Base-by-base conservation (phyloP, 768 basidiomycete genomes). In the Xerocomellus amylosporus region DNA sequence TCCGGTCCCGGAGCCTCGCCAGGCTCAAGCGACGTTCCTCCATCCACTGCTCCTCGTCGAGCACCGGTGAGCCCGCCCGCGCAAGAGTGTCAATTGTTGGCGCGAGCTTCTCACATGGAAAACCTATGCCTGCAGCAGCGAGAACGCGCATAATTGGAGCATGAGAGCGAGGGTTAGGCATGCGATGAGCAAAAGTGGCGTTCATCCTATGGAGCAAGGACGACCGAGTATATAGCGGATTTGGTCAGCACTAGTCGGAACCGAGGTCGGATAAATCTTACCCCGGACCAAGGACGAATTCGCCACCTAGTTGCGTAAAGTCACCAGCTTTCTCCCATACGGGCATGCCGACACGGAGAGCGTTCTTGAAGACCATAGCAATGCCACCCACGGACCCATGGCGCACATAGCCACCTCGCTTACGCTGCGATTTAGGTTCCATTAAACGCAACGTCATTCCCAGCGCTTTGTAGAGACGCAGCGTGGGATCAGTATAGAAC, bases 241-340 rank as follows among this genome's bases (percentile, higher is more conserved):
- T 56, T 6, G 50, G 19, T 61, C 30, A 54, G 47, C 19, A 34
- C 4, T 15, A 9, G 34, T 12, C 37, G n/a, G 42, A 46, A 40
- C n/a, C 40, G 42, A 38, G n/a, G 22, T 14, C 15, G 46, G 73
- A 76, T 56, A 76, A 26, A 78, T 64, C 77, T 58, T 57, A 84
- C 81, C 82, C 83, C 9, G 83, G 83, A 14, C 82, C 83, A 15
- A 89, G 75, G 24, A 89, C 79, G 65, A 96, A 95, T 74, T 98
- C 95, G 22, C 94, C 95, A 10, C 94, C 94, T 19, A 96, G 76
- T 70, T 95, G 91, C 39, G 78, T 71, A 40, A 85, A 69, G 62
- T 93, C 85, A 0, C 92, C 92, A 3, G 86, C 87, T 55, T 81
- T 83, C 73, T 86, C 86, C 84, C 88, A 89, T 14, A 91, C 75